Evolutionary conservation across 176 grass and related monocot genomes (phyloP).

Genomic region (Urochloa ruziziensis): DNA sequence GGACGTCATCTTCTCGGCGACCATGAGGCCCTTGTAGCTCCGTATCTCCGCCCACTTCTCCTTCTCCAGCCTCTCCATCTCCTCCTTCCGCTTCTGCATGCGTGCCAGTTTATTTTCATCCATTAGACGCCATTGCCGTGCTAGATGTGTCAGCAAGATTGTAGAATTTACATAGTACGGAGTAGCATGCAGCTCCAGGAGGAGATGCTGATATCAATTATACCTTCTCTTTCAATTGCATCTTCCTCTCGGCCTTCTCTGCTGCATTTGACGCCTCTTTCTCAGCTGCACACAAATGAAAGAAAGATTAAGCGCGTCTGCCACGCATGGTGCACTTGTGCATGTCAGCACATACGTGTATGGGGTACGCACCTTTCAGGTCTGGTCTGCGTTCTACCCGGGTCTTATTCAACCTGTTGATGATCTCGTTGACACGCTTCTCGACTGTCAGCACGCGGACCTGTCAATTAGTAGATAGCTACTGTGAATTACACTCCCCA

Average conservation of each 20-base stretch:
- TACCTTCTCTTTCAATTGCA: constrained; percentile 80
- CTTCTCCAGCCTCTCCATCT: constrained; percentile 72
- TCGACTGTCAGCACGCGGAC: constrained; percentile 71
- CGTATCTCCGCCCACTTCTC: constrained; percentile 68
- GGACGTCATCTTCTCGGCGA: constrained; percentile 94
- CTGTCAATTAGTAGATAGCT: constrained; percentile 25
- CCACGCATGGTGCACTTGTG: background rate
- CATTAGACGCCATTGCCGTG: background rate
- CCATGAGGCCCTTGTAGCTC: constrained; percentile 95
- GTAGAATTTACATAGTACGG: background rate
- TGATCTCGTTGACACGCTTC: constrained; percentile 91
- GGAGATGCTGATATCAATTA: no score
- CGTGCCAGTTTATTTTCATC: background rate
- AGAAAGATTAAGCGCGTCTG: background rate
- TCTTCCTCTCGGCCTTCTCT: constrained; percentile 83
- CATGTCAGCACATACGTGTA: background rate
- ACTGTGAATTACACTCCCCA: background rate
- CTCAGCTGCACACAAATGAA: constrained; percentile 41
- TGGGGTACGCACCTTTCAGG: constrained; percentile 64
- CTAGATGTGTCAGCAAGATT: background rate
- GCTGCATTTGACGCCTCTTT: constrained; percentile 76
- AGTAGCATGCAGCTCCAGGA: background rate
- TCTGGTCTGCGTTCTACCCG: constrained; percentile 82
- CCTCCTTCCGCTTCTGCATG: constrained; percentile 67
- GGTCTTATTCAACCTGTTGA: constrained; percentile 95